These are phyloP conservation scores for Globisporangium rhizosaccharum DNA, from an alignment of 352 stramenopile species.

Conservation along the genomic window DNA sequence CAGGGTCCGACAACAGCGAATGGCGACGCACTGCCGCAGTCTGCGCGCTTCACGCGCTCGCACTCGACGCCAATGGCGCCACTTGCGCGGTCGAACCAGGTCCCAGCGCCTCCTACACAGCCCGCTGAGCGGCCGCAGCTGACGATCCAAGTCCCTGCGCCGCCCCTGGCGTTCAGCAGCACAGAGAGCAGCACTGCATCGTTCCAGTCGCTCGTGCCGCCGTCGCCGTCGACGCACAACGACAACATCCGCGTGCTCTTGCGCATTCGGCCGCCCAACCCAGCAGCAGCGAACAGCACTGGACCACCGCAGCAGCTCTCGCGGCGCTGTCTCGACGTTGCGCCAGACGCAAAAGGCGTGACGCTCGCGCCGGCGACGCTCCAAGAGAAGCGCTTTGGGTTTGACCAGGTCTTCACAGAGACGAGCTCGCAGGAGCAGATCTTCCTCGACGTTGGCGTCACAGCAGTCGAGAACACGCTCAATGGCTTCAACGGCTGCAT, in stretches of 20 bases:
- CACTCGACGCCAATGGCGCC: constrained; percentile 12
- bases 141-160: constrained; percentile 15
- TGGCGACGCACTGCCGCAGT: constrained; percentile 2
- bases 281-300: constrained; percentile 11
- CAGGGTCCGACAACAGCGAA: neutral
- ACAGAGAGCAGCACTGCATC: neutral
- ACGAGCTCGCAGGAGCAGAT: constrained; percentile 72
- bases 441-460: constrained; percentile 67
- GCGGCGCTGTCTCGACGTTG: constrained; percentile 52
- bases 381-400: constrained; percentile 82
- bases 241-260: constrained; percentile 75
- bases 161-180: constrained; percentile 1
- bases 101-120: neutral
- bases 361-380: constrained; percentile 47
- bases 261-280: constrained; percentile 43
- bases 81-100: constrained; percentile 6
- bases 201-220: constrained; percentile 13
- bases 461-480: constrained; percentile 78
- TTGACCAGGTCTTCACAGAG: constrained; percentile 77
- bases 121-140: constrained; percentile 9
- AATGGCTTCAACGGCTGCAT: constrained; percentile 87
- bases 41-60: constrained; percentile 15
- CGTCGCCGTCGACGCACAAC: constrained; percentile 13
- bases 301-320: constrained; percentile 6
- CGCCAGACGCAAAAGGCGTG: constrained; percentile 49